Evolutionary conservation across 1,284 basidiomycete species (phyloP).

Genomic region (Ganoderma lingzhi): DNA sequence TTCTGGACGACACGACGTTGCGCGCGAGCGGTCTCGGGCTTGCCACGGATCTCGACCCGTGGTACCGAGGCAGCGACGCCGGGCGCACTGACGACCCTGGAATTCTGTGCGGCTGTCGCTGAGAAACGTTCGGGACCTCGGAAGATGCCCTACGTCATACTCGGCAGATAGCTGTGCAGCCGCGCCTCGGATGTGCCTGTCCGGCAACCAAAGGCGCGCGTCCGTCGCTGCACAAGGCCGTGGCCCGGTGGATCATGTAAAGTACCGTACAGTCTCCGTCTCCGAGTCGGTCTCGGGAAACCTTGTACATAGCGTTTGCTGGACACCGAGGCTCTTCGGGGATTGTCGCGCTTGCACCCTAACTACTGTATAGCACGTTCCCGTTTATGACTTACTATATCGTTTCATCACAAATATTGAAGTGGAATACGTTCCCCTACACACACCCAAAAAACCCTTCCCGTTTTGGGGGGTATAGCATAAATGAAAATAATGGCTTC

Average conservation of each 20-base stretch:
- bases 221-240: background rate
- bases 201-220: background rate
- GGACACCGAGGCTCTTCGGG: background rate
- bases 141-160: background rate
- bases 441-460: no score
- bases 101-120: background rate
- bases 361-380: background rate
- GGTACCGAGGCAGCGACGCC: background rate
- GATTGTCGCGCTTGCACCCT: background rate
- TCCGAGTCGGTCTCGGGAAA: background rate
- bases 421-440: no score
- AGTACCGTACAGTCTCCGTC: background rate
- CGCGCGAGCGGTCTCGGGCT: background rate
- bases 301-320: background rate
- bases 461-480: no score
- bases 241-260: background rate
- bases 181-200: background rate
- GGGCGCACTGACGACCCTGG: background rate
- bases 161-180: background rate
- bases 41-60: background rate
- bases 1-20: background rate
- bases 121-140: background rate
- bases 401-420: background rate
- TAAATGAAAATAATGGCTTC: no score
- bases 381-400: background rate